These are phyloP conservation scores for Didymella sp. DNA, from an alignment of 2,329 filamentous ascomycete species.

Conservation along the genomic window DNA sequence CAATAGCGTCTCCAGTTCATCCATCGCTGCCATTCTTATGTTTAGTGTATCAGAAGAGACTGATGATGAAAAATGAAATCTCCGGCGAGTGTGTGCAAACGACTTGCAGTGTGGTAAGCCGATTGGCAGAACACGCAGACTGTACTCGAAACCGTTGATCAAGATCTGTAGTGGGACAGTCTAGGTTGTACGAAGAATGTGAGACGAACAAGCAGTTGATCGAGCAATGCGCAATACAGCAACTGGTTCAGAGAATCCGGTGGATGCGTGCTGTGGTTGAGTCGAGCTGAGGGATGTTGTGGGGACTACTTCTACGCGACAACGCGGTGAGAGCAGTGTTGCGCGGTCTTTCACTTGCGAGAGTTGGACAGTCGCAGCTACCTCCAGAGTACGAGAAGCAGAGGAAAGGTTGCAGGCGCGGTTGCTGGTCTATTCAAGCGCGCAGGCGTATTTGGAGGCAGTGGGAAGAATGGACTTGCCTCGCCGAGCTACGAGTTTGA, in stretches of 20 bases:
- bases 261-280: slow-evolving; percentile 28
- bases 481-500: slow-evolving; percentile 25
- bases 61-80: slow-evolving; percentile 28
- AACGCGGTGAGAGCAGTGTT: slow-evolving; percentile 27
- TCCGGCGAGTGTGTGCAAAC: slow-evolving; percentile 15
- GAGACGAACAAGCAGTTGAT: slow-evolving; percentile 34
- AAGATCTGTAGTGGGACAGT: slow-evolving; percentile 31
- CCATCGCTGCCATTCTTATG: slow-evolving; percentile 71
- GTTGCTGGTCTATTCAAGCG: slow-evolving; percentile 32
- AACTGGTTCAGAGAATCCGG: slow-evolving; percentile 25
- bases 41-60: slow-evolving; percentile 35
- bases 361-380: slow-evolving; percentile 28
- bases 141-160: slow-evolving; percentile 37
- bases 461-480: slow-evolving; percentile 7
- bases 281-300: slow-evolving; percentile 29
- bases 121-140: slow-evolving; percentile 34
- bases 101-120: slow-evolving; percentile 23
- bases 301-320: slow-evolving; percentile 34
- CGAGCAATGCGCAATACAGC: slow-evolving; percentile 27
- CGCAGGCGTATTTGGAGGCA: slow-evolving; percentile 28
- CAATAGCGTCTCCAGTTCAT: slow-evolving; percentile 87
- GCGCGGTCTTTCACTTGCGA: slow-evolving; percentile 31
- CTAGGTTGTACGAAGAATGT: slow-evolving; percentile 38
- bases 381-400: slow-evolving; percentile 28
- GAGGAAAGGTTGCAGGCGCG: slow-evolving; percentile 27